Conservation (phyloP, 2,329 filamentous ascomycete genomes). For the Verticillium isaacii region DNA sequence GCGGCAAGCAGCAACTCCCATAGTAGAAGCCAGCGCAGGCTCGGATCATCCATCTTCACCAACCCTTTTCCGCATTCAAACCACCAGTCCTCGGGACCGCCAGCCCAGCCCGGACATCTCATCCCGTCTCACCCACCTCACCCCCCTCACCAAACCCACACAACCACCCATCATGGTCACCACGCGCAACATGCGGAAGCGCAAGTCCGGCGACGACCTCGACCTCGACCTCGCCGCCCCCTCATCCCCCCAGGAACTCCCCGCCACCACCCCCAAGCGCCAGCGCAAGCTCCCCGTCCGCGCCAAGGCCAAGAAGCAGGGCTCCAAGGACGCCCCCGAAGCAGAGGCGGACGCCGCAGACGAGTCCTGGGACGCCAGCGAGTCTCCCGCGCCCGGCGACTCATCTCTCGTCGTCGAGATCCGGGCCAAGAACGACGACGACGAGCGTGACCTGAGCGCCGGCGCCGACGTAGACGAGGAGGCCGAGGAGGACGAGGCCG, state of each 20-base stretch:
- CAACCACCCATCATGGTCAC: conserved; percentile 1
- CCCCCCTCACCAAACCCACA: neutral
- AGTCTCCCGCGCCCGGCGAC: conserved; percentile 5
- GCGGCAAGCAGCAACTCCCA: neutral
- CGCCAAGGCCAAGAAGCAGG: conserved; percentile 1
- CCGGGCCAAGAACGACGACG: neutral
- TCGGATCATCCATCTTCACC: neutral
- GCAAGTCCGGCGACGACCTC: neutral
- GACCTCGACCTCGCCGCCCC: neutral
- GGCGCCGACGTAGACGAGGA: neutral
- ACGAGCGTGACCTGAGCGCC: neutral
- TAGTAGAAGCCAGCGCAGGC: too few relatives aligned
- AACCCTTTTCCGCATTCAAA: neutral
- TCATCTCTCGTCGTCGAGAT: conserved; percentile 1
- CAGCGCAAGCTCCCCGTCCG: conserved; percentile 13
- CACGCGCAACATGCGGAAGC: conserved; percentile 3
- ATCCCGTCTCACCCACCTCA: neutral
- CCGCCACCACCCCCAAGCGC: conserved; percentile 4
- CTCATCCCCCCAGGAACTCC: neutral
- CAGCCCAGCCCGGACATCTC: neutral
- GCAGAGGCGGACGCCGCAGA: neutral
- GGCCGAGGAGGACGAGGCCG: neutral
- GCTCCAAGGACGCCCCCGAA: neutral
- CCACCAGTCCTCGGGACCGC: neutral
- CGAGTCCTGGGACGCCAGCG: neutral